A percentile compares a stretch with the other conserved stretches of the same genome.
phyloP scores from a whole-genome alignment of 345 rosid species.

The Cochlearia excelsa region DNA sequence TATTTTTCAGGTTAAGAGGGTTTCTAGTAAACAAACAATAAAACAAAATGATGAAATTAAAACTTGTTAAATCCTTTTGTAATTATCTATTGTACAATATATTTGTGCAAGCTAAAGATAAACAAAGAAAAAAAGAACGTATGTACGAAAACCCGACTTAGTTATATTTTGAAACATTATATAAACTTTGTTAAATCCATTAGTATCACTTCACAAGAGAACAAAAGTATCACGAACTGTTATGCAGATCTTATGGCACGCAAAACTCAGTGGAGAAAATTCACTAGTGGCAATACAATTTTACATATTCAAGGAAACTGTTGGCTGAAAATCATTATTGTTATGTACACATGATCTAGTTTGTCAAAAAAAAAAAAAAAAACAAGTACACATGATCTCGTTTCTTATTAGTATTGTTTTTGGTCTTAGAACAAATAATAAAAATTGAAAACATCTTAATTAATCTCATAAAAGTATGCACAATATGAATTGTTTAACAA shows the following conservation, averaged over 20 bases:
- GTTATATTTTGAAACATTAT: no score
- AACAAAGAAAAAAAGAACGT: no score
- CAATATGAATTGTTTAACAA: constrained; percentile 16
- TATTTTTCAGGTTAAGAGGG: no score
- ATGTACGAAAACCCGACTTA: no score
- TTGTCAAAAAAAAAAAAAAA: background rate
- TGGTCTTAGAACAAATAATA: background rate
- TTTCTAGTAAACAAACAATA: no score
- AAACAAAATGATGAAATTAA: no score
- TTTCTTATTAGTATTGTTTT: constrained; percentile 1
- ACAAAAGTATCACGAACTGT: constrained; percentile 34
- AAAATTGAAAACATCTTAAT: constrained; percentile 14
- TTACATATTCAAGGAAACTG: constrained; percentile 34
- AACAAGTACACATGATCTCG: no score
- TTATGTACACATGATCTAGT: background rate
- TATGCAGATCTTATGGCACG: constrained; percentile 25
- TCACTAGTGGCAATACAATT: constrained; percentile 33
- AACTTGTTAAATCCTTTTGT: no score
- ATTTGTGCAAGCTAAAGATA: no score
- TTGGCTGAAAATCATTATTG: constrained; percentile 22
- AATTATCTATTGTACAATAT: no score
- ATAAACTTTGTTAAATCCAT: no score
- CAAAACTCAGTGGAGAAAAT: constrained; percentile 33
- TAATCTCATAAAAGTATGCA: constrained; percentile 14
- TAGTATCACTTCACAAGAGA: background rate